A percentile compares a stretch with the other conserved stretches of the same genome.
phyloP scores from a whole-genome alignment of 345 rosid genomes.

The Pseudoturritis turrita region DNA sequence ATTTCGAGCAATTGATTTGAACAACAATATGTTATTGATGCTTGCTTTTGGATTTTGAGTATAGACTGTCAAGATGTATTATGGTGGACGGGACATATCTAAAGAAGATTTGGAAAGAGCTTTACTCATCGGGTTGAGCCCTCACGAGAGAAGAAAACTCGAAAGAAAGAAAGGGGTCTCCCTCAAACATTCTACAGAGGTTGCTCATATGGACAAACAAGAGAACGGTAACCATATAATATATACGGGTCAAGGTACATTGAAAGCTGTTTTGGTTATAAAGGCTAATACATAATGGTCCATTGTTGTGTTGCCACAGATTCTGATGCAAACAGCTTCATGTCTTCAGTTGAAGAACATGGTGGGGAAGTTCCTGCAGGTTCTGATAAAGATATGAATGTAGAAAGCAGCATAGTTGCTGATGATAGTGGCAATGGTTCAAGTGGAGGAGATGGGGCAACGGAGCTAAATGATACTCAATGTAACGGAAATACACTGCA shows the following conservation, averaged over 20 bases:
- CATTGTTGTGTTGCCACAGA: slow-evolving; percentile 3
- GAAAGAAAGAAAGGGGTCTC: slow-evolving; percentile 62
- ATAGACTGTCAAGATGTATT: slow-evolving; percentile 68
- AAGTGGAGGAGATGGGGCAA: slow-evolving; percentile 31
- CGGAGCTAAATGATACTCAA: slow-evolving; percentile 26
- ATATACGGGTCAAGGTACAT: not conserved
- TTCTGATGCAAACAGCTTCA: slow-evolving; percentile 14
- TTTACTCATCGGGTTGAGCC: slow-evolving; percentile 80
- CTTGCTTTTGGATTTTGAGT: not conserved
- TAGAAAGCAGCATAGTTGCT: slow-evolving; percentile 22
- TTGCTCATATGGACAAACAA: slow-evolving; percentile 27
- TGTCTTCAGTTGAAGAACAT: slow-evolving; percentile 8
- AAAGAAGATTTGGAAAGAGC: slow-evolving; percentile 84
- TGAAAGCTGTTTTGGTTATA: not conserved
- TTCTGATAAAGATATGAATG: slow-evolving; percentile 19
- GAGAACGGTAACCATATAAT: slow-evolving; percentile 22
- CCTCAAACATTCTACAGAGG: slow-evolving; percentile 30
- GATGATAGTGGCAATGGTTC: slow-evolving; percentile 21
- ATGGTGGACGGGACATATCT: slow-evolving; percentile 85
- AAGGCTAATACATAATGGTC: slow-evolving; percentile 18
- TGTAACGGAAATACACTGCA: slow-evolving; percentile 30
- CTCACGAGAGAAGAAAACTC: slow-evolving; percentile 71
- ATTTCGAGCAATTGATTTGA: not conserved
- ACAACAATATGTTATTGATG: slow-evolving; percentile 3
- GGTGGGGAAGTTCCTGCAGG: slow-evolving; percentile 11